Conservation (phyloP, 495 filamentous ascomycete species). For the Coniosporium apollinis region DNA sequence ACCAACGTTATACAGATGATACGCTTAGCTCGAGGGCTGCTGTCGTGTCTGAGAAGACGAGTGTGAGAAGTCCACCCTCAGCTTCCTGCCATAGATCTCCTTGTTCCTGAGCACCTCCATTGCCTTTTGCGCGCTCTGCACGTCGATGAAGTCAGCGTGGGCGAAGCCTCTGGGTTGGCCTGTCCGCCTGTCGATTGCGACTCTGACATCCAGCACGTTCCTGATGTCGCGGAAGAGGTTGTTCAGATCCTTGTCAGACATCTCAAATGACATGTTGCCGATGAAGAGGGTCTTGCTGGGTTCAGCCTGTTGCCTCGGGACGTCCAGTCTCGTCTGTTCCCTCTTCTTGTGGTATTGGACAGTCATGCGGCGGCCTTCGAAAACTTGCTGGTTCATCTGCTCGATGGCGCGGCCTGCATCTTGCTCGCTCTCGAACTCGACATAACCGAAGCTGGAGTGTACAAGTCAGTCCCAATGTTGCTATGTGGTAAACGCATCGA, state of each 20-base stretch:
- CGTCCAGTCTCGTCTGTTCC: slow-evolving; percentile 1
- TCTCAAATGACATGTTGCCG: slow-evolving; percentile 79
- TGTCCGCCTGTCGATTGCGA: slow-evolving; percentile 77
- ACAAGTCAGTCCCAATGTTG: background rate
- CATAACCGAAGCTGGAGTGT: slow-evolving; percentile 55
- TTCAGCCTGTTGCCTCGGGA: slow-evolving; percentile 8
- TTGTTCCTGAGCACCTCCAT: slow-evolving; percentile 37
- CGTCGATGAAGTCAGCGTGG: slow-evolving; percentile 68
- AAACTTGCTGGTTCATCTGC: slow-evolving; percentile 48
- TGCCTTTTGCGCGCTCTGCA: slow-evolving; percentile 41
- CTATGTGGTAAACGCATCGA: too few relatives aligned
- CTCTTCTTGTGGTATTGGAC: slow-evolving; percentile 32
- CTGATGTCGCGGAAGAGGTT: slow-evolving; percentile 54
- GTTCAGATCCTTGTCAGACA: slow-evolving; percentile 77
- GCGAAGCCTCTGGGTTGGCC: slow-evolving; percentile 80
- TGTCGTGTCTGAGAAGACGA: slow-evolving; percentile 1
- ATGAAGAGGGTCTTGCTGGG: slow-evolving; percentile 57
- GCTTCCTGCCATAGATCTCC: slow-evolving; percentile 44
- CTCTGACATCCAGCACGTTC: slow-evolving; percentile 64
- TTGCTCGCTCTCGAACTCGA: slow-evolving; percentile 43
- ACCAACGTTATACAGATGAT: too few relatives aligned
- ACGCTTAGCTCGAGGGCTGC: background rate
- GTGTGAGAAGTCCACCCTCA: slow-evolving; percentile 48
- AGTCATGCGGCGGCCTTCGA: slow-evolving; percentile 60
- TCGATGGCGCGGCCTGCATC: slow-evolving; percentile 43